A percentile compares a stretch with the other conserved stretches of the same genome.
phyloP scores from a whole-genome alignment of 208 protist genomes.

The Leishmania guyanensis region DNA sequence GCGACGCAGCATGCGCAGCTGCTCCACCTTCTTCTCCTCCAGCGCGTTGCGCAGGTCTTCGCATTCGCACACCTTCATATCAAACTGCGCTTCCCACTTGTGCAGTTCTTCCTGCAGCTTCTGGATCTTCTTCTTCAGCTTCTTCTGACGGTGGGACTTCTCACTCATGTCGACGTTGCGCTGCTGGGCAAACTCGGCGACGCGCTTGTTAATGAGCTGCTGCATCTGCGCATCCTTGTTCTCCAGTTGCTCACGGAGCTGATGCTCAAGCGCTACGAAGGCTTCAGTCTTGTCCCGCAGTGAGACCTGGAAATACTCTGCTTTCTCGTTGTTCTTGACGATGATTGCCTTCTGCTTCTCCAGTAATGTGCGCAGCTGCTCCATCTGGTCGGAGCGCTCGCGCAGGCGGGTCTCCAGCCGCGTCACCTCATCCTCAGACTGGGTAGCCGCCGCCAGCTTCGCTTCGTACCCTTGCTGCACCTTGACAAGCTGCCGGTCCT shows the following conservation, averaged over 20 bases:
- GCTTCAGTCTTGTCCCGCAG: conserved; percentile 56
- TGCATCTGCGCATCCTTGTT: conserved; percentile 81
- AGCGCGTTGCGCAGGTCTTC: conserved; percentile 75
- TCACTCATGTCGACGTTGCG: conserved; percentile 47
- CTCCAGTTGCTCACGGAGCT: conserved; percentile 52
- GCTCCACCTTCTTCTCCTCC: conserved; percentile 79
- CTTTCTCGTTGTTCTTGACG: conserved; percentile 85
- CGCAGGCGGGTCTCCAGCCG: conserved; percentile 51
- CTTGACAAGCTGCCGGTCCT: conserved; percentile 55
- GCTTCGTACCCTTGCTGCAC: conserved; percentile 59
- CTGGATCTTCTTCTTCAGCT: conserved; percentile 84
- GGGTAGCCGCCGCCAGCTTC: conserved; percentile 35
- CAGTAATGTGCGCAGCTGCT: conserved; percentile 74
- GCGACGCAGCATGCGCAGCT: conserved; percentile 61
- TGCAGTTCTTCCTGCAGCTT: conserved; percentile 65
- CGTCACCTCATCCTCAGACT: conserved; percentile 39
- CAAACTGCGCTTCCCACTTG: conserved; percentile 62
- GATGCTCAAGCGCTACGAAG: conserved; percentile 37
- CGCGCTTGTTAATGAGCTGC: conserved; percentile 73
- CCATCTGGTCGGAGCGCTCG: conserved; percentile 74
- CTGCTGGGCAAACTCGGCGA: conserved; percentile 64
- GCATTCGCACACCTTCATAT: conserved; percentile 86
- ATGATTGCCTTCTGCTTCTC: conserved; percentile 88
- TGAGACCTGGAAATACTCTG: conserved; percentile 62
- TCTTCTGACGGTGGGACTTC: conserved; percentile 57